A percentile compares a stretch with the other conserved stretches of the same genome.
These are phyloP conservation scores for Taphrina deformans DNA, from an alignment of 1,139 yeast species.

Conservation along the genomic window DNA sequence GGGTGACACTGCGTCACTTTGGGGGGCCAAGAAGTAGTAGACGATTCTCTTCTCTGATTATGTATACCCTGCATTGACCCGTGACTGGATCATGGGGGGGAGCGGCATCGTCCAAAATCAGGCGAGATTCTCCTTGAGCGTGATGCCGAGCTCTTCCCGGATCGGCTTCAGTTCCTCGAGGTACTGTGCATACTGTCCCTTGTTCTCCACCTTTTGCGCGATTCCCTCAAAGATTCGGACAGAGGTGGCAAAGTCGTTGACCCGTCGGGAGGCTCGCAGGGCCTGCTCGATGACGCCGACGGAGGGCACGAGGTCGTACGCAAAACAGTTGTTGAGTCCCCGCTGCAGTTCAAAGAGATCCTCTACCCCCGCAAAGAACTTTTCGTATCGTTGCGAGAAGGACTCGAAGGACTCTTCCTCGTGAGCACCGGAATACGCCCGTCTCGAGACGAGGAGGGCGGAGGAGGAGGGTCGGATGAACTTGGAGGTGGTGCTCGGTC, in stretches of 20 bases:
- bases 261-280: constrained; percentile 97
- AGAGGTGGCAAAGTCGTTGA: constrained; percentile 97
- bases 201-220: constrained; percentile 31
- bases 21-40: too few species aligned
- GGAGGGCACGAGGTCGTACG: constrained; percentile 97
- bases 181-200: constrained; percentile 73
- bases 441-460: not conserved
- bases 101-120: not conserved
- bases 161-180: constrained; percentile 89
- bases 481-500: not conserved
- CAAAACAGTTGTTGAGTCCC: constrained; percentile 92
- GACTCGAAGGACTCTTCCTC: constrained; percentile 93
- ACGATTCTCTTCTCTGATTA: not conserved
- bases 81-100: not conserved
- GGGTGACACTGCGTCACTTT: too few species aligned
- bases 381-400: constrained; percentile 84
- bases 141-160: constrained; percentile 78
- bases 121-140: constrained; percentile 35
- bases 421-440: constrained; percentile 56
- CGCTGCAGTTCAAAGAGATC: constrained; percentile 78
- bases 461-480: not conserved
- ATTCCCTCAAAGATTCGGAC: constrained; percentile 83
- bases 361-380: constrained; percentile 96
- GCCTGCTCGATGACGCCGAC: constrained; percentile 96
- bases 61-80: not conserved